A percentile compares a stretch with the other conserved stretches of the same genome.
These are phyloP conservation scores for Leccinum ochraceum DNA, from an alignment of 768 basidiomycete species.

Conservation along the genomic window DNA sequence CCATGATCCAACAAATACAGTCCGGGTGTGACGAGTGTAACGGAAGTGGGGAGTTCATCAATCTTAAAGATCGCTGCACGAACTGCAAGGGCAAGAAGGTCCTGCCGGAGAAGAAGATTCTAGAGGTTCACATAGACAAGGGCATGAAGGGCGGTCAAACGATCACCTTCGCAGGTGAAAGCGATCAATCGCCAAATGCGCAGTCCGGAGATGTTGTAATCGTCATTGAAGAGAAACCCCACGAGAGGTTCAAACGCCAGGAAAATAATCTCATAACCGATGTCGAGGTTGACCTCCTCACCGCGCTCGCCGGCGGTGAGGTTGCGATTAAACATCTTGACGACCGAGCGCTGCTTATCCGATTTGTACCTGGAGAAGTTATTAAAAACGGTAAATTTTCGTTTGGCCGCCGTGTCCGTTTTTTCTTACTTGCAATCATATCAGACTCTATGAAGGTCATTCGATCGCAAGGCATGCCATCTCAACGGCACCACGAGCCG, in stretches of 20 bases:
- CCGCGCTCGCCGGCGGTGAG: slow-evolving; percentile 89
- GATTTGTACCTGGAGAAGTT: slow-evolving; percentile 85
- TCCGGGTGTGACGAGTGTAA: slow-evolving; percentile 91
- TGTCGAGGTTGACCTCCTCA: slow-evolving; percentile 90
- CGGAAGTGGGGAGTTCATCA: slow-evolving; percentile 95
- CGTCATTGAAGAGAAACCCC: slow-evolving; percentile 90
- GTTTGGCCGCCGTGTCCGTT: background rate
- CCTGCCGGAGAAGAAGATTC: slow-evolving; percentile 89
- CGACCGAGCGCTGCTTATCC: slow-evolving; percentile 83
- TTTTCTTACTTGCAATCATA: slow-evolving; percentile 4
- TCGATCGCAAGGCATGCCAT: slow-evolving; percentile 96
- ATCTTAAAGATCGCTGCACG: slow-evolving; percentile 88
- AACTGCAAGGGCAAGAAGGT: slow-evolving; percentile 96
- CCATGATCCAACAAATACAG: slow-evolving; percentile 99
- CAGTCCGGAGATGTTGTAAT: slow-evolving; percentile 95
- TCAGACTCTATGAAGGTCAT: slow-evolving; percentile 89
- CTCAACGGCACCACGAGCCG: slow-evolving; percentile 94
- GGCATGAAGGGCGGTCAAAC: slow-evolving; percentile 96
- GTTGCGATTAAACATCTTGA: slow-evolving; percentile 92
- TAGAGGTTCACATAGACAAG: slow-evolving; percentile 98
- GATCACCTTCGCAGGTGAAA: slow-evolving; percentile 86
- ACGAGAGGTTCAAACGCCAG: slow-evolving; percentile 84
- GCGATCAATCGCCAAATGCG: slow-evolving; percentile 86
- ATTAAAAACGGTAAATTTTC: slow-evolving; percentile 83
- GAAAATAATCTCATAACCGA: slow-evolving; percentile 87